phyloP scores from a whole-genome alignment of 768 basidiomycete species.

The Xerocomus potaroensis region DNA sequence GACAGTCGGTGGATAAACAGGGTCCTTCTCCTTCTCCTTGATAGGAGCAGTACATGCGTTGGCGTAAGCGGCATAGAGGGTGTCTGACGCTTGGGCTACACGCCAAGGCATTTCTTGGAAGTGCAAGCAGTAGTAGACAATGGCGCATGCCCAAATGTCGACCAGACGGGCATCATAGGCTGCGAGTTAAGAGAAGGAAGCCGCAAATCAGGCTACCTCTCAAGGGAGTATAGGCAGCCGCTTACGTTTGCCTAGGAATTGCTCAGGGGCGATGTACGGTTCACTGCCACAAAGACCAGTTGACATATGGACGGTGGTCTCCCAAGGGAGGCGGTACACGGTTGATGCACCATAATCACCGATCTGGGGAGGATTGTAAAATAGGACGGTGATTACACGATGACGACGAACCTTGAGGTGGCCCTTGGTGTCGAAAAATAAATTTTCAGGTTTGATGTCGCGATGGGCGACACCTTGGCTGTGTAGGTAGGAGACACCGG shows the following conservation, averaged over 20 bases:
- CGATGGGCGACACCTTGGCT: conserved; percentile 97
- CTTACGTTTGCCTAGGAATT: conserved; percentile 96
- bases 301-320: conserved; percentile 93
- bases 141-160: conserved; percentile 95
- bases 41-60: conserved; percentile 32
- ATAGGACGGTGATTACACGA: background rate
- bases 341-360: conserved; percentile 99
- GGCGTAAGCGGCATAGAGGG: conserved; percentile 75
- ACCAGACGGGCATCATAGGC: conserved; percentile 97
- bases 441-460: conserved; percentile 96
- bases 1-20: conserved; percentile 59
- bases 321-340: conserved; percentile 99
- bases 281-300: conserved; percentile 97
- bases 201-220: conserved; percentile 36
- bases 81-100: conserved; percentile 79
- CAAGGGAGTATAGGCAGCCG: conserved; percentile 30
- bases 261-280: conserved; percentile 98
- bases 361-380: conserved; percentile 51
- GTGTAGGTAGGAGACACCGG: conserved; percentile 87
- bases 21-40: conserved; percentile 31
- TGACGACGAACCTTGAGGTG: conserved; percentile 75
- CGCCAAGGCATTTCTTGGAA: conserved; percentile 99
- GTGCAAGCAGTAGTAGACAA: conserved; percentile 98
- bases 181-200: conserved; percentile 31
- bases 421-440: conserved; percentile 89